phyloP scores from a whole-genome alignment of 345 rosid genomes.

The Acer yangbiense region DNA sequence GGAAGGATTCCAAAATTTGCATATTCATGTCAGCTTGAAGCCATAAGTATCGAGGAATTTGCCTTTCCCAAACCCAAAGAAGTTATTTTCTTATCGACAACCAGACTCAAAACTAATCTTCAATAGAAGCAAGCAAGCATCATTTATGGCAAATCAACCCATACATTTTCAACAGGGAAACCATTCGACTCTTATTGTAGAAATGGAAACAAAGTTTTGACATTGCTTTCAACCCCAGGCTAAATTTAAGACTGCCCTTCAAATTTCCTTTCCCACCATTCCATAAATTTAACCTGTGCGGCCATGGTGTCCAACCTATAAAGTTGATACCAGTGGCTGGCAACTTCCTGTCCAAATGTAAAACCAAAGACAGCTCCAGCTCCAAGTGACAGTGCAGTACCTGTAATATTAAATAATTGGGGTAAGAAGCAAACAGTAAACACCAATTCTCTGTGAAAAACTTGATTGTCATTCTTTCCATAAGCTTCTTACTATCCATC shows the following conservation, averaged over 20 bases:
- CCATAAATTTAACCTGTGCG: constrained; percentile 85
- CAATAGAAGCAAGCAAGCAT: no score
- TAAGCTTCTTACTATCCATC: not conserved
- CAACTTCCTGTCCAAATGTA: constrained; percentile 87
- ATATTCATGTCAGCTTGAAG: no score
- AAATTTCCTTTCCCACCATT: constrained; percentile 85
- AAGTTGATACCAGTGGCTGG: constrained; percentile 71
- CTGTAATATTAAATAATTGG: constrained; percentile 34
- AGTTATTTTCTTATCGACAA: no score
- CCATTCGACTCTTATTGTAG: constrained; percentile 18
- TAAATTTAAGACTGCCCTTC: constrained; percentile 37
- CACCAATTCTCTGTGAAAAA: not conserved
- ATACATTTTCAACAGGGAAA: constrained; percentile 14
- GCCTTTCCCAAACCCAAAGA: no score
- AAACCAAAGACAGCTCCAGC: constrained; percentile 82
- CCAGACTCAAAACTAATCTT: no score
- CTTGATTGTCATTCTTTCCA: not conserved
- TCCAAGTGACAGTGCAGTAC: constrained; percentile 73
- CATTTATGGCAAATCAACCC: not conserved
- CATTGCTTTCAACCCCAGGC: constrained; percentile 1
- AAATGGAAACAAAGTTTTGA: constrained; percentile 10
- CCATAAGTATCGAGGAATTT: no score
- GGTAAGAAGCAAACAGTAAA: not conserved
- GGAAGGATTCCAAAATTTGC: no score
- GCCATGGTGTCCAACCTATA: constrained; percentile 87